Conservation (phyloP, 2,329 filamentous ascomycete genomes). For the Ceratocystis destructans region DNA sequence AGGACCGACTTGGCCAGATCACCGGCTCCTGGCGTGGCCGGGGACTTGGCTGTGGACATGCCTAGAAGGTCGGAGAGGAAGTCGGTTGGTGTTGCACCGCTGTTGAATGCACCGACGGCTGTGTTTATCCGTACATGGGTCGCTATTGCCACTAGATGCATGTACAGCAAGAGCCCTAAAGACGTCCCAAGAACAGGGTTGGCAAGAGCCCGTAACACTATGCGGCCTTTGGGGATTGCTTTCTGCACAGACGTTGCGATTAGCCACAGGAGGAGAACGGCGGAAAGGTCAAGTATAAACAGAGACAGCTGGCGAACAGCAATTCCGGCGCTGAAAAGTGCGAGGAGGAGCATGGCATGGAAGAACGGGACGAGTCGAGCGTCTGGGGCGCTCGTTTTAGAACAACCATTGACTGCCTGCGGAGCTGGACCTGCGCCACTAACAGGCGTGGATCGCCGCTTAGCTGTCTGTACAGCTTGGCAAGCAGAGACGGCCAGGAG, state of each 20-base stretch:
- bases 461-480: background rate
- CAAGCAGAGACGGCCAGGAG: slow-evolving; percentile 24
- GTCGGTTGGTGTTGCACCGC: background rate
- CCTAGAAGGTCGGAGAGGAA: background rate
- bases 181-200: slow-evolving; percentile 2
- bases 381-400: background rate
- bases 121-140: background rate
- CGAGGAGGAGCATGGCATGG: background rate
- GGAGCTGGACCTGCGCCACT: background rate
- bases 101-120: background rate
- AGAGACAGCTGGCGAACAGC: slow-evolving; percentile 23
- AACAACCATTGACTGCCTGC: background rate
- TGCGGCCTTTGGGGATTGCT: background rate
- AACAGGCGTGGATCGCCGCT: too few species aligned
- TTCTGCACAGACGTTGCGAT: background rate
- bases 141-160: background rate
- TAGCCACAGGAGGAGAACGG: slow-evolving; percentile 27
- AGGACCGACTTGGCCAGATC: slow-evolving; percentile 37
- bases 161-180: background rate
- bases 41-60: background rate
- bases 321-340: slow-evolving; percentile 21
- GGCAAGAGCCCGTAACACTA: background rate
- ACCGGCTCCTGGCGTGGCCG: slow-evolving; percentile 30
- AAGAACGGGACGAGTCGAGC: background rate
- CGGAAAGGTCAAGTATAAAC: slow-evolving; percentile 31